Evolutionary conservation across 306 rosid species (phyloP), one percentile per base, ranked within the genome.

Genomic region (Medicago truncatula): DNA sequence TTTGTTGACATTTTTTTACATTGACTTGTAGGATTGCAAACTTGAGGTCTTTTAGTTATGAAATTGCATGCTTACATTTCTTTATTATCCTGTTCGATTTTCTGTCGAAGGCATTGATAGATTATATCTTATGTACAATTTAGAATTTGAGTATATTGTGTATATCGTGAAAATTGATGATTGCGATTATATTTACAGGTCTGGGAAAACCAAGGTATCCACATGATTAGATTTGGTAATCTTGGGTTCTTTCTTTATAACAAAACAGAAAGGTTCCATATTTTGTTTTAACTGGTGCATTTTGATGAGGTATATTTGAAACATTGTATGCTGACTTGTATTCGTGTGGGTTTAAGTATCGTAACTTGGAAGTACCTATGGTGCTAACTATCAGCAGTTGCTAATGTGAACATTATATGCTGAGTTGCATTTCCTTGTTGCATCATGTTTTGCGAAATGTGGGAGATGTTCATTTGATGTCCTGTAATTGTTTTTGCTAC

Each of bases 181-280:
- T 41, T 76, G n/a, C 38, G 23, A 49, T 68, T 50, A n/a, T 50
- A 75, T 60, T 62, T 71, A 56, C 71, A 76, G 85, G 71, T 57
- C 16, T 3, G n/a, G 43, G 3, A 0, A 12, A 70, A 38, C 70
- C 34, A 64, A 23, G 71, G 57, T 13, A n/a, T 39, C 50, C 50
- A 20, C 75, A 46, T 50, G 11, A 11, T 6, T 20, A 53, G 58
- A 50, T 44, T 44, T 43, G 20, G 36, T 65, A 34, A 53, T 79
- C 43, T 43, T 56, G 60, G 43, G 54, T 66, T 79, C 63, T 18
- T 7, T 34, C 31, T 28, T 28, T 28, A 10, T n/a, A 4, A 46
- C 2, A 20, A 3, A 7, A 64, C 71, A 18, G 47, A 16, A 81
- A 2, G 28, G 20, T 53, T 74, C 57, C 65, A 16, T 68, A 7